phyloP scores from a whole-genome alignment of 2,329 filamentous ascomycete genomes.

The Lasiodiplodia gonubiensis region DNA sequence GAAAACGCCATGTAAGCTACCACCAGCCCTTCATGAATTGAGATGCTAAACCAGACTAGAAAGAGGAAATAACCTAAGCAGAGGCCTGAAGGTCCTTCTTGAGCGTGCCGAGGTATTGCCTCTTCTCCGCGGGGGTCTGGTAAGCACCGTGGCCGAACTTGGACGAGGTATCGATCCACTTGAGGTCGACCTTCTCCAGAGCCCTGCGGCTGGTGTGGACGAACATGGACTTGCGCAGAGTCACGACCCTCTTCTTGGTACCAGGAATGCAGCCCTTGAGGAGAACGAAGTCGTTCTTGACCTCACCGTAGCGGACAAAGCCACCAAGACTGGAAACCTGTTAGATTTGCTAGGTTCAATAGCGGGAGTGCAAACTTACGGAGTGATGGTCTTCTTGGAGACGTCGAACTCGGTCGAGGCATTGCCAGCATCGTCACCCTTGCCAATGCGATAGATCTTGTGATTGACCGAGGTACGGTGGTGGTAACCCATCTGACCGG shows the following conservation, averaged over 20 bases:
- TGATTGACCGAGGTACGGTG: slow-evolving; percentile 99
- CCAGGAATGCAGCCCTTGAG: slow-evolving; percentile 97
- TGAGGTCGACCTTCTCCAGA: slow-evolving; percentile 99
- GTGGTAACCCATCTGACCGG: slow-evolving; percentile 99
- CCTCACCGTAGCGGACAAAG: slow-evolving; percentile 98
- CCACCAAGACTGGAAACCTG: slow-evolving; percentile 79
- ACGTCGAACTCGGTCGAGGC: slow-evolving; percentile 94
- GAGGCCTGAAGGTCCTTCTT: slow-evolving; percentile 83
- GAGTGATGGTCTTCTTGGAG: slow-evolving; percentile 99
- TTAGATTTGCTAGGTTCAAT: slow-evolving; percentile 41
- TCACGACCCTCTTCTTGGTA: slow-evolving; percentile 99
- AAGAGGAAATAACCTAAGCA: slow-evolving; percentile 51
- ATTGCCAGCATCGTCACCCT: slow-evolving; percentile 87
- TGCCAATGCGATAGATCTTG: slow-evolving; percentile 99
- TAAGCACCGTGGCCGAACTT: slow-evolving; percentile 99
- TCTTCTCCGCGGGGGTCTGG: slow-evolving; percentile 98
- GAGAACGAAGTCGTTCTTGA: slow-evolving; percentile 99
- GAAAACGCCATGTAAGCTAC: slow-evolving; percentile 42
- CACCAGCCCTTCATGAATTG: slow-evolving; percentile 43
- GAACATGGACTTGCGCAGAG: slow-evolving; percentile 98
- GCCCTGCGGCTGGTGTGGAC: slow-evolving; percentile 92
- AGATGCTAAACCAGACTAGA: slow-evolving; percentile 31
- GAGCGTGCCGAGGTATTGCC: slow-evolving; percentile 95
- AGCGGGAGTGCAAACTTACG: slow-evolving; percentile 69
- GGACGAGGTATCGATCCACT: slow-evolving; percentile 99